phyloP scores from a whole-genome alignment of 495 filamentous ascomycete genomes.

The Talaromyces liani region DNA sequence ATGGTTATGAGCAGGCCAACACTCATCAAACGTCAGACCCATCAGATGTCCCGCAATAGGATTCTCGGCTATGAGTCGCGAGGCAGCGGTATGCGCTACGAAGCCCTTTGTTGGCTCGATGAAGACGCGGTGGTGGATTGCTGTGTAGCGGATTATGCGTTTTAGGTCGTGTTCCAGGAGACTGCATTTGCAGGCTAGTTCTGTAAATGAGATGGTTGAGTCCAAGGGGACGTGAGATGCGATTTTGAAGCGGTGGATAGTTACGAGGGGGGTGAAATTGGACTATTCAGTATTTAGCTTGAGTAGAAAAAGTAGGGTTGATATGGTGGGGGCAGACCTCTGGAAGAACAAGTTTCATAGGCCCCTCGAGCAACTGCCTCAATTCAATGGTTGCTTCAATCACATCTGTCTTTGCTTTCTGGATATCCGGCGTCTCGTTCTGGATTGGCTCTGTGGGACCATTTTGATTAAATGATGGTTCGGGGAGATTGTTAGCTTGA shows the following conservation, averaged over 20 bases:
- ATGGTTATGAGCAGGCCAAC: constrained; percentile 8
- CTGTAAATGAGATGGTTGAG: constrained; percentile 30
- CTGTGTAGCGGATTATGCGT: constrained; percentile 42
- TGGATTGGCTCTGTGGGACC: constrained; percentile 4
- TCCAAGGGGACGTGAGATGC: constrained; percentile 22
- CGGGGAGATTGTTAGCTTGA: not conserved
- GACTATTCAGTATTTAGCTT: not conserved
- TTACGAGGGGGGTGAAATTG: constrained; percentile 5
- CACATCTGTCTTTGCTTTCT: constrained; percentile 1
- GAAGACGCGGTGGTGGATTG: constrained; percentile 50
- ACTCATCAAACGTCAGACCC: constrained; percentile 9
- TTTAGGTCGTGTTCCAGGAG: constrained; percentile 40
- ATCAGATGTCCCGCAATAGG: not conserved
- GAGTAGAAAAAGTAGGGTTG: not conserved
- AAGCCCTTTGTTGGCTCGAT: constrained; percentile 38
- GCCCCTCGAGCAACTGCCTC: constrained; percentile 4
- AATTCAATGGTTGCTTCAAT: constrained; percentile 8
- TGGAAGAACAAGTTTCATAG: constrained; percentile 8
- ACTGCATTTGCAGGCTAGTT: constrained; percentile 32
- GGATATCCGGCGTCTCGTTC: not conserved
- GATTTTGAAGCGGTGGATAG: constrained; percentile 29
- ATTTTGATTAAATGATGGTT: constrained; percentile 6
- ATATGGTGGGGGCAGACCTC: not conserved
- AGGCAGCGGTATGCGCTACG: constrained; percentile 48
- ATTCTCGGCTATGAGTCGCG: constrained; percentile 36